Evolutionary conservation across 192 early-diverging fungal genomes (phyloP).

Genomic region (Bifiguratus adelaidae): DNA sequence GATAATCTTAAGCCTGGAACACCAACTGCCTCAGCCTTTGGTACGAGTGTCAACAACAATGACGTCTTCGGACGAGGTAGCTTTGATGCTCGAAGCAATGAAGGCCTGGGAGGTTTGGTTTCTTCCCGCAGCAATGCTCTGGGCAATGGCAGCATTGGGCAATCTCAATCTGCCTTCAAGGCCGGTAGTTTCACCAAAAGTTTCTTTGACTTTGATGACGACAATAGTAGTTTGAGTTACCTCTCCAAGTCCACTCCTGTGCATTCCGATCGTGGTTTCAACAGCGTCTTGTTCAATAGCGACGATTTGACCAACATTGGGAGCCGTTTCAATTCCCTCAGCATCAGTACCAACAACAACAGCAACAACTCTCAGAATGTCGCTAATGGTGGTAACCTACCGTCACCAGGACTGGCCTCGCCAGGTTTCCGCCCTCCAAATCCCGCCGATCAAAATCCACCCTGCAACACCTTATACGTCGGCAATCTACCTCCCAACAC

Average conservation of each 20-base stretch:
- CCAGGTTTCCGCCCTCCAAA: constrained; percentile 46
- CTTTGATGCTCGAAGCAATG: constrained; percentile 21
- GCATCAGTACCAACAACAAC: constrained; percentile 28
- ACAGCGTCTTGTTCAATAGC: constrained; percentile 25
- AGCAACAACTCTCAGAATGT: constrained; percentile 7
- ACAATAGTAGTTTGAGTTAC: constrained; percentile 19
- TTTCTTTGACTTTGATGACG: constrained; percentile 20
- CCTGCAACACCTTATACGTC: constrained; percentile 98
- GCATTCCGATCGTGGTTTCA: constrained; percentile 29
- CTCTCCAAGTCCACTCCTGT: constrained; percentile 35
- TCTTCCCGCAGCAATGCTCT: constrained; percentile 5
- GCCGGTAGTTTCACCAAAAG: constrained; percentile 23
- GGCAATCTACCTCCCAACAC: constrained; percentile 89
- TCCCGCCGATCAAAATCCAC: constrained; percentile 87
- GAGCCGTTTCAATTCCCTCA: constrained; percentile 22
- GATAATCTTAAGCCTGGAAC: constrained; percentile 31
- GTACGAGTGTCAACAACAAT: constrained; percentile 15
- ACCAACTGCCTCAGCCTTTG: constrained; percentile 26
- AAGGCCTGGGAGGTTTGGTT: constrained; percentile 19
- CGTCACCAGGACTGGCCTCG: constrained; percentile 27
- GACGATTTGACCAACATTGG: constrained; percentile 25
- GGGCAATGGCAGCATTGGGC: background rate
- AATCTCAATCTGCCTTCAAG: no score
- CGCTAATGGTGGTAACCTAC: constrained; percentile 12
- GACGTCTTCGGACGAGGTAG: constrained; percentile 10